These are phyloP conservation scores for Plasmopara muralis DNA, from an alignment of 352 stramenopile species.

Conservation along the genomic window DNA sequence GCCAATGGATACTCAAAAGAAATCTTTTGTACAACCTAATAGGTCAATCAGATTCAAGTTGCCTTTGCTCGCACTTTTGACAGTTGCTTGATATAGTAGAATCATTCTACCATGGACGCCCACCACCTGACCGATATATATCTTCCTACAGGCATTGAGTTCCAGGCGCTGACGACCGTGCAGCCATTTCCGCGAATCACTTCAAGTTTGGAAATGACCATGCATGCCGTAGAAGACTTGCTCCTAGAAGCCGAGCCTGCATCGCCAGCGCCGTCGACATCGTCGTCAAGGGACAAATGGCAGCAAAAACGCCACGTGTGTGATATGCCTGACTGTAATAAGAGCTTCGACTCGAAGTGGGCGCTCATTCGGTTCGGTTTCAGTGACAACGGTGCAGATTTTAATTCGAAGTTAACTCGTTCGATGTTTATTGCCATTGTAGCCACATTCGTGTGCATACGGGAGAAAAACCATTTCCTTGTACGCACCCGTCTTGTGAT, in stretches of 20 bases:
- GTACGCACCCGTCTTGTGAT: conserved; percentile 72
- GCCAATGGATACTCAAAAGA: neutral
- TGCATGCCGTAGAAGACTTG: conserved; percentile 17
- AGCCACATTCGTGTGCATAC: conserved; percentile 86
- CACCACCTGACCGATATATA: conserved; percentile 15
- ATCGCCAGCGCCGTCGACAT: conserved; percentile 32
- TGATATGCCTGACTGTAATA: conserved; percentile 55
- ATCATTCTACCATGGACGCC: conserved; percentile 15
- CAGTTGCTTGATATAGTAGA: neutral
- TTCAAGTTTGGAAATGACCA: conserved; percentile 13
- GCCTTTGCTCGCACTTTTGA: conserved; percentile 15
- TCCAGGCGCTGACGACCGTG: conserved; percentile 14
- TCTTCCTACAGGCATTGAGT: conserved; percentile 12
- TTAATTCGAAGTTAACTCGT: no score
- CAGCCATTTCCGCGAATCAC: conserved; percentile 14
- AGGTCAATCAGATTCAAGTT: conserved; percentile 29
- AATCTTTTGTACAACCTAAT: neutral
- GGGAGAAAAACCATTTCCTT: conserved; percentile 84
- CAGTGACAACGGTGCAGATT: neutral
- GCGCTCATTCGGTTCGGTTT: conserved; percentile 58
- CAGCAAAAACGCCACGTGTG: conserved; percentile 68
- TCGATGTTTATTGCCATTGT: conserved; percentile 7
- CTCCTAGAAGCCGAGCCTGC: conserved; percentile 9
- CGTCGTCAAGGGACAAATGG: conserved; percentile 56
- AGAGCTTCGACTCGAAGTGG: conserved; percentile 85